Percentiles rank a stretch among this genome's conserved stretches.
These are phyloP conservation scores for Pseudomassariella vexata DNA, from an alignment of 2,329 filamentous ascomycete species.

Conservation along the genomic window DNA sequence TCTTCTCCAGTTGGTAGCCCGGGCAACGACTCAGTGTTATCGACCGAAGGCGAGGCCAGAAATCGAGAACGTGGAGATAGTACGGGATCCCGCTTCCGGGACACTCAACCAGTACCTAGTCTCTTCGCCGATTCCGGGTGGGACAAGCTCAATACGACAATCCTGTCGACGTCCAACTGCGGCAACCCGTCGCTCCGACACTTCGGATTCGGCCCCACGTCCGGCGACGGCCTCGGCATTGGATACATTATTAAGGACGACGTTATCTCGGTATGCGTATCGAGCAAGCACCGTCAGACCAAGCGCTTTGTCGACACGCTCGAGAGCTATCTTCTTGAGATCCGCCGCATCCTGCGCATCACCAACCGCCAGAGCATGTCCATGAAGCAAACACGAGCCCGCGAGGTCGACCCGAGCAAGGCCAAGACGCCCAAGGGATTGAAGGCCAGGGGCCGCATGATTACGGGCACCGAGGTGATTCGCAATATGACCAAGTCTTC, in stretches of 20 bases:
- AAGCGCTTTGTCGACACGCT: constrained; percentile 83
- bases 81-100: constrained; percentile 40
- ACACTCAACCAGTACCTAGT: constrained; percentile 56
- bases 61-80: constrained; percentile 48
- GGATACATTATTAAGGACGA: constrained; percentile 99
- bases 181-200: constrained; percentile 92
- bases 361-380: constrained; percentile 42
- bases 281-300: constrained; percentile 91
- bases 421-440: constrained; percentile 38
- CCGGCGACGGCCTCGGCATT: constrained; percentile 90
- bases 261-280: constrained; percentile 82
- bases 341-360: constrained; percentile 75
- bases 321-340: constrained; percentile 86
- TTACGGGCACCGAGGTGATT: constrained; percentile 50
- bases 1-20: constrained; percentile 47
- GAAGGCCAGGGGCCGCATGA: constrained; percentile 69
- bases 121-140: constrained; percentile 86
- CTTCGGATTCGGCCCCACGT: constrained; percentile 94
- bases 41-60: constrained; percentile 28
- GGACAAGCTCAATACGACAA: constrained; percentile 92
- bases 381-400: constrained; percentile 42
- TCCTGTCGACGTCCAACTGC: constrained; percentile 96
- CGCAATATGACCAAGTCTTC: constrained; percentile 30
- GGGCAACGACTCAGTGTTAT: constrained; percentile 42
- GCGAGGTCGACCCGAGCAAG: constrained; percentile 42